These are phyloP conservation scores for Maudiozyma saulgeensis DNA, from an alignment of 805 yeast genomes.

Conservation along the genomic window DNA sequence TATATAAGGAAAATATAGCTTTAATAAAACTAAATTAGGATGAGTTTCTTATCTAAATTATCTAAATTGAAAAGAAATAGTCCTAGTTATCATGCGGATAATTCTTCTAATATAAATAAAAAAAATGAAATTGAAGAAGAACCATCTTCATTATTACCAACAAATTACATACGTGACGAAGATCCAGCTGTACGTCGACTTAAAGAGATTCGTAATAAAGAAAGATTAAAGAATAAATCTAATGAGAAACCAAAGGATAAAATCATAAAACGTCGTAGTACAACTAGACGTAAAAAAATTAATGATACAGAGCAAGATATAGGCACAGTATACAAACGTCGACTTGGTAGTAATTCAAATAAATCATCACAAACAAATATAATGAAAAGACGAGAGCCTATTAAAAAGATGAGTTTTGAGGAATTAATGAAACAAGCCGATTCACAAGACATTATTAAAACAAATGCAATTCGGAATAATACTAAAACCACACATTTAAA, in stretches of 20 bases:
- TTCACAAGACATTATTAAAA: constrained; percentile 16
- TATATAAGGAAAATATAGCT: not conserved
- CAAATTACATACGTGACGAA: constrained; percentile 28
- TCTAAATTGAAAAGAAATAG: constrained; percentile 19
- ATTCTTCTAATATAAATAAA: not conserved
- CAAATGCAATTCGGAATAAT: not conserved
- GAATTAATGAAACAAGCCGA: constrained; percentile 53
- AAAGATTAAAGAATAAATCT: constrained; percentile 35
- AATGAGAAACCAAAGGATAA: constrained; percentile 18
- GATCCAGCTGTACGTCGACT: constrained; percentile 67
- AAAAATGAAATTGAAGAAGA: constrained; percentile 3
- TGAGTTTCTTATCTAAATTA: constrained; percentile 28
- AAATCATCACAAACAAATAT: not conserved
- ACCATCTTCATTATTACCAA: constrained; percentile 17
- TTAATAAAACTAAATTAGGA: constrained; percentile 1
- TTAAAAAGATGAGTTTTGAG: constrained; percentile 41
- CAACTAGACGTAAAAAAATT: constrained; percentile 4
- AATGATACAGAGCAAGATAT: constrained; percentile 9
- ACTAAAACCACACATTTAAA: constrained; percentile 1
- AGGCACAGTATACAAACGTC: constrained; percentile 19
- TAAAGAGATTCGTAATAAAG: constrained; percentile 56
- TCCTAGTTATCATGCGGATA: not conserved
- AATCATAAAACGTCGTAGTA: not conserved
- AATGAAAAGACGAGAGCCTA: constrained; percentile 12
- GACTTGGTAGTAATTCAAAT: constrained; percentile 8